Base-by-base conservation (phyloP, 768 basidiomycete genomes). In the Tubosaeta sp. region DNA sequence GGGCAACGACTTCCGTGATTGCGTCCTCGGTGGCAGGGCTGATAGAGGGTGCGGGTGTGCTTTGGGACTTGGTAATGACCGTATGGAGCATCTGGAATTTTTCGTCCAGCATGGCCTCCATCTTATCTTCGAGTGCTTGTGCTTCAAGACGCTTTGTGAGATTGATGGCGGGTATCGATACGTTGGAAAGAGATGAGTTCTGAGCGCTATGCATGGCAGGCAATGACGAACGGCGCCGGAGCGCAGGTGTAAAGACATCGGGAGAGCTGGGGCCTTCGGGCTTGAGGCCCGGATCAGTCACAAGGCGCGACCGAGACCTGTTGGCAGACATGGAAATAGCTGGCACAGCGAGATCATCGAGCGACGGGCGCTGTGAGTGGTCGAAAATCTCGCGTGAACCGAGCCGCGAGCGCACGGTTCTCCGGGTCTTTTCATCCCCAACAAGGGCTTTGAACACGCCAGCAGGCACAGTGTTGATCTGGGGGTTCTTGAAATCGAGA, bases 381-480 rank as follows among this genome's bases (percentile, higher is more conserved):
- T 87, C 88, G 60, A 83, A 86, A 46, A 83, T 76, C 54, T 91
- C 91, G 41, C 80, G 79, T 10, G 88, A 91, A 64, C 81, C 75
- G 52, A 91, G 76, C 34, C 88, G 77, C 19, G 90, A 91, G 43
- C 87, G 85, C n/a, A 88, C 86, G 42, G 74, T 75, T 42, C 82
- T 75, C 51, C 88, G 80, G 2, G 85, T 84, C 41, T 84, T 77
- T 55, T 87, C 87, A 42, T 91, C 88, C 17, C 62, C 63, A 26
- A 78, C 83, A 46, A 90, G 74, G 11, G 88, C 86, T 71, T 91
- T 91, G 79, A 93, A 93, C 51, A 92, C 63, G 2, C 88, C 88
- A 32, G 91, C 91, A 17, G 91, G 91, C 9, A 91, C 85, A 6
- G 87, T 92, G 60, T 88, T 90, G 32, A 74, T 82, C 14, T 78